phyloP scores from a whole-genome alignment of 106 monocot species.

The Vanilla planifolia region DNA sequence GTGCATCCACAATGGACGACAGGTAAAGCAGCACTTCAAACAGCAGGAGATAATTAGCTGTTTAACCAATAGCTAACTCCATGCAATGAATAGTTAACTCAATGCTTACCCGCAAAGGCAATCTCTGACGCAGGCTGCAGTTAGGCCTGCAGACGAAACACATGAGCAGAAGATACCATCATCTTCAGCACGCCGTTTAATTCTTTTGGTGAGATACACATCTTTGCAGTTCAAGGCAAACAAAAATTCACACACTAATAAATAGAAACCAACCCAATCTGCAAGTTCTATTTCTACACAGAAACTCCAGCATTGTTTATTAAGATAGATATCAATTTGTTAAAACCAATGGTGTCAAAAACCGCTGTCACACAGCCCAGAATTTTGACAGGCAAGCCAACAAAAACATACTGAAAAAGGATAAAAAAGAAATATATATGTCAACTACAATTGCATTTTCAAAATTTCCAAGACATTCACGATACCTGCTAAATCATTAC shows the following conservation, averaged over 20 bases:
- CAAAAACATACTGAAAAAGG: too few relatives aligned
- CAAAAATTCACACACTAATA: background rate
- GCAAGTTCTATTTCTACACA: too few relatives aligned
- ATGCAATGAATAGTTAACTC: background rate
- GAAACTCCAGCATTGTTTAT: background rate
- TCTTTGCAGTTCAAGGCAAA: constrained; percentile 39
- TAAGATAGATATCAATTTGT: background rate
- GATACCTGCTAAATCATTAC: too few relatives aligned
- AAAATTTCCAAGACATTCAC: too few relatives aligned
- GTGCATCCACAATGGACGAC: background rate
- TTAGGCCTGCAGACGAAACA: constrained; percentile 21
- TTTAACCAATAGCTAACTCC: background rate
- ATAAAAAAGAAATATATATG: too few relatives aligned
- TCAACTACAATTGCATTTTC: too few relatives aligned
- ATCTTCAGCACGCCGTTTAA: constrained; percentile 59
- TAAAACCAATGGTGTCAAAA: background rate
- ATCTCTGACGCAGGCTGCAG: constrained; percentile 55
- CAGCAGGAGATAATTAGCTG: background rate
- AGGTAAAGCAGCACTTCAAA: background rate
- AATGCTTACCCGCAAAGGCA: constrained; percentile 85
- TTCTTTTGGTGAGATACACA: constrained; percentile 70
- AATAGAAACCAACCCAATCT: too few relatives aligned
- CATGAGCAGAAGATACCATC: constrained; percentile 98
- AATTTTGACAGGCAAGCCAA: too few relatives aligned
- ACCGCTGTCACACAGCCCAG: background rate